Conservation (phyloP, 179 eudicot genomes). For the Amaranthus tricolor region DNA sequence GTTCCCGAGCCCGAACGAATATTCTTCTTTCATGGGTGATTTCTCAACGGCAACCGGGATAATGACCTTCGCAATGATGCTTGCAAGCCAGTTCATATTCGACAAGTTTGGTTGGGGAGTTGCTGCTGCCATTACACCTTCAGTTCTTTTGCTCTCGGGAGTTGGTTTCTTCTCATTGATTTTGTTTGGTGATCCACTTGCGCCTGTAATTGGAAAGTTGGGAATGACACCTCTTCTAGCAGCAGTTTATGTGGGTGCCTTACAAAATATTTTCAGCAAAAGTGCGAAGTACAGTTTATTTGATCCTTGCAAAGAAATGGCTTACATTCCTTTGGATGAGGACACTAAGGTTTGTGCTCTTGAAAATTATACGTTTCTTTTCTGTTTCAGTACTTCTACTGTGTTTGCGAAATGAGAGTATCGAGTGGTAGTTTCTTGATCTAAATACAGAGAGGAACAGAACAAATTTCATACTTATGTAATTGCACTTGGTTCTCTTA, state of each 20-base stretch:
- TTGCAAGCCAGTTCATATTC: slow-evolving; percentile 87
- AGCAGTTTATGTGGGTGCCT: slow-evolving; percentile 93
- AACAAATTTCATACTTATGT: too few species aligned
- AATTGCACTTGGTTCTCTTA: too few species aligned
- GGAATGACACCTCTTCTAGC: slow-evolving; percentile 97
- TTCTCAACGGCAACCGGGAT: slow-evolving; percentile 98
- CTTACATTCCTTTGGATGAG: slow-evolving; percentile 97
- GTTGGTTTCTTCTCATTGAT: slow-evolving; percentile 91
- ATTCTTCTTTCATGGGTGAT: slow-evolving; percentile 99
- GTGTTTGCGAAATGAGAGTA: neutral
- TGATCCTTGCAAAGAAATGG: slow-evolving; percentile 99
- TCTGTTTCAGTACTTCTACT: neutral
- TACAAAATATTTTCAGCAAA: slow-evolving; percentile 98
- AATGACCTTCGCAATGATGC: slow-evolving; percentile 94
- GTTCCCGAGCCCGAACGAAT: slow-evolving; percentile 98
- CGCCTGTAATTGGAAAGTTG: slow-evolving; percentile 57
- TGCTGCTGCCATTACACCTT: slow-evolving; percentile 92
- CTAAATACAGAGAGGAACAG: neutral
- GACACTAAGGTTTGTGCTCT: slow-evolving; percentile 80
- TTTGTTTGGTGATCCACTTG: slow-evolving; percentile 73
- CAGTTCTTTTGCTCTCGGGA: slow-evolving; percentile 86
- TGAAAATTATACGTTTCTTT: neutral
- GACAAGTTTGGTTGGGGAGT: slow-evolving; percentile 98
- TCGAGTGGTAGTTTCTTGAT: neutral
- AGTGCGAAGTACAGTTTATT: slow-evolving; percentile 98